A percentile compares a stretch with the other conserved stretches of the same genome.
These are phyloP conservation scores for Porpolomopsis calyptriformis DNA, from an alignment of 768 basidiomycete species.

Conservation along the genomic window DNA sequence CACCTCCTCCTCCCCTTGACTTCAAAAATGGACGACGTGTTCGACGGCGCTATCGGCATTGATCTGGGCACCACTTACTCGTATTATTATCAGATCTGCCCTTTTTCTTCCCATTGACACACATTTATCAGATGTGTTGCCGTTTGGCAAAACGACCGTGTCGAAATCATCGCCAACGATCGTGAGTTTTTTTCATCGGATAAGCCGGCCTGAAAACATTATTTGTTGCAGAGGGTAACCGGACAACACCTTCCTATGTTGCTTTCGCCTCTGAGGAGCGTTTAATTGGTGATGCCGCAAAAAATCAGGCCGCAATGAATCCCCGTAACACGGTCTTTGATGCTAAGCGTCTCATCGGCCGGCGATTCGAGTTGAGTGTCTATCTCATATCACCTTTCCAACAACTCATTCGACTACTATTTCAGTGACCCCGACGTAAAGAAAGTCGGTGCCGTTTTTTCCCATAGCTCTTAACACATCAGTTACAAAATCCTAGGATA, in stretches of 20 bases:
- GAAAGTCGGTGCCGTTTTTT: slow-evolving; percentile 11
- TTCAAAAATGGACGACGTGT: slow-evolving; percentile 71
- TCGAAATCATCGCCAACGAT: slow-evolving; percentile 96
- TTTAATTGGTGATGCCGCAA: slow-evolving; percentile 97
- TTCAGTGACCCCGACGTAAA: slow-evolving; percentile 44
- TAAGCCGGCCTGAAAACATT: not conserved
- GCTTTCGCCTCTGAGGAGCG: slow-evolving; percentile 92
- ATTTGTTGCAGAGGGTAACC: slow-evolving; percentile 52
- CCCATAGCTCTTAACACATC: not conserved
- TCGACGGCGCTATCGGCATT: slow-evolving; percentile 88
- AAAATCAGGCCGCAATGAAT: slow-evolving; percentile 99
- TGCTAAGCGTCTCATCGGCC: slow-evolving; percentile 95
- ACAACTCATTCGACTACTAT: not conserved
- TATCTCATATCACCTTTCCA: not conserved
- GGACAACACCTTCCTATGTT: slow-evolving; percentile 93
- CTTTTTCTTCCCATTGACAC: slow-evolving; percentile 5
- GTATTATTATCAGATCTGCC: slow-evolving; percentile 26
- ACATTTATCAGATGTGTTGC: slow-evolving; percentile 72
- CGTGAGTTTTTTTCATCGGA: slow-evolving; percentile 17
- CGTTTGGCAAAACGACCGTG: slow-evolving; percentile 99
- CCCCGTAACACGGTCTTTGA: slow-evolving; percentile 95
- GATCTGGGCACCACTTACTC: slow-evolving; percentile 91
- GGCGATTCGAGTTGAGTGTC: slow-evolving; percentile 51
- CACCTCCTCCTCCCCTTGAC: slow-evolving; percentile 25
- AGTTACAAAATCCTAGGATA: slow-evolving; percentile 47